A percentile compares a stretch with the other conserved stretches of the same genome.
Conservation (phyloP, 2,329 filamentous ascomycete genomes). For the Fusarium heterosporum region DNA sequence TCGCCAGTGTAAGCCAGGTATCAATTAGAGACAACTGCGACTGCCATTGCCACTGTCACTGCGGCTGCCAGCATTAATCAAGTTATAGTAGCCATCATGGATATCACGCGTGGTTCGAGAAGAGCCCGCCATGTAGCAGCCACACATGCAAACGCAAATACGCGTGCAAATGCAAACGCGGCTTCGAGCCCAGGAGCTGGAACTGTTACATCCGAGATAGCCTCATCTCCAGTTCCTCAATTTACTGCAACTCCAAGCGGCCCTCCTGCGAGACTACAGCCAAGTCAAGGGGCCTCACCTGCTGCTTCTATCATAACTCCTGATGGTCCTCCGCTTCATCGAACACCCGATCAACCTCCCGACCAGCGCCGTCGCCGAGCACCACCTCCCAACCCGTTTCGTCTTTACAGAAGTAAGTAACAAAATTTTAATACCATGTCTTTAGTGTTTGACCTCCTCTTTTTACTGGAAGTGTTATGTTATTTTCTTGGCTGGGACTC, state of each 20-base stretch:
- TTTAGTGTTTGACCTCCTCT: not conserved
- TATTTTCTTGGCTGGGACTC: not conserved
- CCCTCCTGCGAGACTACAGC: constrained; percentile 26
- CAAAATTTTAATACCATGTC: not conserved
- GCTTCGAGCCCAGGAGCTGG: constrained; percentile 31
- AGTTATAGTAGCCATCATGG: constrained; percentile 19
- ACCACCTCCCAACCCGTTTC: constrained; percentile 53
- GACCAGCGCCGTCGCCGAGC: constrained; percentile 42
- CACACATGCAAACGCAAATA: constrained; percentile 17
- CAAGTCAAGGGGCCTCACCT: constrained; percentile 33
- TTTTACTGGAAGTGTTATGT: not conserved
- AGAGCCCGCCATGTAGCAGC: constrained; percentile 41
- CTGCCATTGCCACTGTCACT: not conserved
- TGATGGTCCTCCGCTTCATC: constrained; percentile 42
- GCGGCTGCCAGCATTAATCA: not conserved
- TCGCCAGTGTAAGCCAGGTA: not conserved
- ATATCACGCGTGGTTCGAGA: constrained; percentile 37
- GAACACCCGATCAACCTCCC: constrained; percentile 46
- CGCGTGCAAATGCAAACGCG: constrained; percentile 7
- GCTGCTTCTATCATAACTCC: constrained; percentile 39
- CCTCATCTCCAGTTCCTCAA: constrained; percentile 31
- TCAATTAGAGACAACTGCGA: not conserved
- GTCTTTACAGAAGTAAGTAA: constrained; percentile 53
- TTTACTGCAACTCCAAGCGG: constrained; percentile 29
- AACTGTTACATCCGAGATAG: constrained; percentile 18